Percentiles rank a stretch among this genome's conserved stretches.
These are phyloP conservation scores for Calonectria pteridis DNA, from an alignment of 2,329 filamentous ascomycete genomes.

Conservation along the genomic window DNA sequence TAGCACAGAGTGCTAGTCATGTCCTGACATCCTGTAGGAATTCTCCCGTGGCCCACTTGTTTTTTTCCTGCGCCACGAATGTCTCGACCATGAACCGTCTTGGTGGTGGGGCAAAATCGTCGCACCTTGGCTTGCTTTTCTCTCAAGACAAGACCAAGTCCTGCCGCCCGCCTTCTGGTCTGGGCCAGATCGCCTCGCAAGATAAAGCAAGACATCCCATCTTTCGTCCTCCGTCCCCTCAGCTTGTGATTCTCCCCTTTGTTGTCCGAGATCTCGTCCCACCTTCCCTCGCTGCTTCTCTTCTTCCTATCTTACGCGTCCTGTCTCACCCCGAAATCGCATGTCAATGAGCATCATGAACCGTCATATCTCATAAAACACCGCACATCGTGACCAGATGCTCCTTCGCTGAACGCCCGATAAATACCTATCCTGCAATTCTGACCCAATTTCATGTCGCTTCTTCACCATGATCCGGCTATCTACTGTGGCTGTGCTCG, in stretches of 20 bases:
- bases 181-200: conserved; percentile 20
- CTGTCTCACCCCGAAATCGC: conserved; percentile 17
- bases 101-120: conserved; percentile 30
- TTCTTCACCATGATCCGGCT: conserved; percentile 32
- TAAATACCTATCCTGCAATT: neutral
- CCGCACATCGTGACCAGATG: conserved; percentile 16
- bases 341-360: conserved; percentile 25
- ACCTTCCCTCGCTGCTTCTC: neutral
- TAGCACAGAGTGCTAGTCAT: conserved; percentile 10
- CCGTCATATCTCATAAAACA: conserved; percentile 25
- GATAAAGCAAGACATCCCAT: conserved; percentile 2
- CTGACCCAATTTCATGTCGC: neutral
- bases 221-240: neutral
- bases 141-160: conserved; percentile 22
- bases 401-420: neutral
- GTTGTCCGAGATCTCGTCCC: neutral
- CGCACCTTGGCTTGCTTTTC: conserved; percentile 24
- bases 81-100: conserved; percentile 20
- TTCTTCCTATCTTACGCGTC: conserved; percentile 1
- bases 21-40: neutral
- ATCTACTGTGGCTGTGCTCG: conserved; percentile 27
- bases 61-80: conserved; percentile 25
- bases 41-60: conserved; percentile 25
- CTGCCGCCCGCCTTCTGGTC: conserved; percentile 17
- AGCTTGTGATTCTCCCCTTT: neutral